Base-by-base conservation (phyloP, 495 filamentous ascomycete species). In the Trichoderma orchidacearum region DNA sequence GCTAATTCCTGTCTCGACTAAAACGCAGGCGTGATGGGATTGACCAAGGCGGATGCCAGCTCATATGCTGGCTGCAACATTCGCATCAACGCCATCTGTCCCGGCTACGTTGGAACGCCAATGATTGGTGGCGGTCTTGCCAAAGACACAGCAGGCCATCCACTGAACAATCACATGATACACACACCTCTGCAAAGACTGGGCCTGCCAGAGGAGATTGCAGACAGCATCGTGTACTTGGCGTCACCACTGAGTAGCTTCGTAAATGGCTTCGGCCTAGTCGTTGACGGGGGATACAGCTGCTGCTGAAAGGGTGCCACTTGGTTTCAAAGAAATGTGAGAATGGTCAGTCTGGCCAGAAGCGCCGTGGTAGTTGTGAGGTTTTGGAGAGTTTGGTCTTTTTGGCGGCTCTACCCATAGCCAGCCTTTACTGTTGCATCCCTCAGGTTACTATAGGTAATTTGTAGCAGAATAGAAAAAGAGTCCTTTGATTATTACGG, bases 41-140 rank as follows among this genome's bases (percentile, higher is more conserved):
- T 80, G 30, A 77, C 75, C 0, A 74, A 69, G 60, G 64, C 68
- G 58, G 77, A 79, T 56, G 76, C 72, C 7, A 70, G 71, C 56
- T 58, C 61, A 3, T 79, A 74, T 59, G 71, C 69, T 0, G 60
- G 61, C 18, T 52, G 69, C 11, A 73, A 73, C 21, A 77, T 79
- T 30, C 67, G 75, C 30, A 75, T 79, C 59, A 79, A 78, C 58
- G 74, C 74, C 2, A 69, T 78, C 18, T 78, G 75, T 51, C 72
- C 72, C 3, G 75, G 75, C 0, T 76, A 74, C 58, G 65, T 75
- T 12, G 62, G 61, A 12, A 75, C 72, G 1, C 71, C 73, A 0
- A 62, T 77, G 41, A 57, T 74, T 30, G 65, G 67, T 18, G 64
- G 61, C 0, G 72, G 73, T 34, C 60, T 70, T 15, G 61, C 61